These are phyloP conservation scores for Naegleria lovaniensis DNA, from an alignment of 208 protist genomes.

Conservation along the genomic window DNA sequence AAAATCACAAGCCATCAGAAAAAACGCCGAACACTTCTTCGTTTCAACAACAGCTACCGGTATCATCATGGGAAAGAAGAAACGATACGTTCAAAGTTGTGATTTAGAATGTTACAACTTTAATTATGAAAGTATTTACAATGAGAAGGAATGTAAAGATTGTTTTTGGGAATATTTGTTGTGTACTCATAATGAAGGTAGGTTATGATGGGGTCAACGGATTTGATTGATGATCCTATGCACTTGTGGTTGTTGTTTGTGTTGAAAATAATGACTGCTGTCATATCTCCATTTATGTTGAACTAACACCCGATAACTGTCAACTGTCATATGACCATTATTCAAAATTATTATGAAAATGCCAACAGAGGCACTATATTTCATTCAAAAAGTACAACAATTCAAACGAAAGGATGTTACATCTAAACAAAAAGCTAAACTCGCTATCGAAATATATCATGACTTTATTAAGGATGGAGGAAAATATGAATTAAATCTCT, in stretches of 20 bases:
- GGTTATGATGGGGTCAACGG: too few relatives aligned
- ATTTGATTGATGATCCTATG: too few relatives aligned
- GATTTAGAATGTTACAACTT: not conserved
- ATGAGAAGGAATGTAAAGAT: not conserved
- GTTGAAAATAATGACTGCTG: too few relatives aligned
- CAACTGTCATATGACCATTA: not conserved
- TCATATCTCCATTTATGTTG: not conserved
- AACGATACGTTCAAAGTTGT: not conserved
- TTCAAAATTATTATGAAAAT: not conserved
- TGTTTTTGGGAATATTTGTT: not conserved
- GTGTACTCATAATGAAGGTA: not conserved
- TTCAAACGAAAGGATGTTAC: not conserved
- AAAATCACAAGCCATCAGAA: too few relatives aligned
- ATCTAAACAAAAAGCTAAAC: not conserved
- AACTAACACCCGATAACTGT: not conserved
- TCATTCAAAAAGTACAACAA: conserved; percentile 12
- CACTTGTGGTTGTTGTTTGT: too few relatives aligned
- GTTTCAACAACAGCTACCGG: too few relatives aligned
- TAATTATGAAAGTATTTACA: not conserved
- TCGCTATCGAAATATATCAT: not conserved
- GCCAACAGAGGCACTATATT: not conserved
- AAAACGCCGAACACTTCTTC: too few relatives aligned
- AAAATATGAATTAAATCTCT: not conserved
- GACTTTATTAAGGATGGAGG: not conserved
- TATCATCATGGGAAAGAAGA: not conserved